Evolutionary conservation across 805 yeast species (phyloP).

Genomic region (Tetrapisispora nanseiensis): DNA sequence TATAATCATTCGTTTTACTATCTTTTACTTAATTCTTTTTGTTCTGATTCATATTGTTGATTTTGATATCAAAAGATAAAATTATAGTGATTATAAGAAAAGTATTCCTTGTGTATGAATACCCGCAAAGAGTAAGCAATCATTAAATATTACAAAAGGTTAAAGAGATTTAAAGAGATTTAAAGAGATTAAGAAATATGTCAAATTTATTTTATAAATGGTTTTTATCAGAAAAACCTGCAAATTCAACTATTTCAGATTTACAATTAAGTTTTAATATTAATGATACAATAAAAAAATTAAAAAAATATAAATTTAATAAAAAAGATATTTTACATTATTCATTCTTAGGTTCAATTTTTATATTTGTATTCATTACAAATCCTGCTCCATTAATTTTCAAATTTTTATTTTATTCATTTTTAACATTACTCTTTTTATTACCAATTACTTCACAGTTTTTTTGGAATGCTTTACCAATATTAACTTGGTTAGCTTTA

Average conservation of each 20-base stretch:
- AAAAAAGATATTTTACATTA: slow-evolving; percentile 43
- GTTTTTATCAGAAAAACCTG: slow-evolving; percentile 46
- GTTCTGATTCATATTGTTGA: too few species aligned
- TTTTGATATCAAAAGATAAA: too few species aligned
- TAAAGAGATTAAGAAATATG: too few species aligned
- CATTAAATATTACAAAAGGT: too few species aligned
- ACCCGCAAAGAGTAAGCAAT: too few species aligned
- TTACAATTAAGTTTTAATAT: slow-evolving; percentile 42
- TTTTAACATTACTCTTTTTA: slow-evolving; percentile 38
- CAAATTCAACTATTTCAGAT: slow-evolving; percentile 41
- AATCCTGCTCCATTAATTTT: slow-evolving; percentile 43
- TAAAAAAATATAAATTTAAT: slow-evolving; percentile 36
- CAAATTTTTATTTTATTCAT: slow-evolving; percentile 26
- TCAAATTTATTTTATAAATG: slow-evolving; percentile 35
- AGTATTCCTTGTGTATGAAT: too few species aligned
- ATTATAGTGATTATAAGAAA: too few species aligned
- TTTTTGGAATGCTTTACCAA: slow-evolving; percentile 71
- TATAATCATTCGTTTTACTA: too few species aligned
- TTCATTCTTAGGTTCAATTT: slow-evolving; percentile 41
- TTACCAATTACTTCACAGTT: slow-evolving; percentile 81
- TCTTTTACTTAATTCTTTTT: too few species aligned
- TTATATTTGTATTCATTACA: slow-evolving; percentile 47
- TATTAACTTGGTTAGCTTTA: slow-evolving; percentile 74
- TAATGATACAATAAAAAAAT: slow-evolving; percentile 31
- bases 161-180: too few species aligned